phyloP scores from a whole-genome alignment of 2,329 filamentous ascomycete genomes.

The Hortaea sp. region DNA sequence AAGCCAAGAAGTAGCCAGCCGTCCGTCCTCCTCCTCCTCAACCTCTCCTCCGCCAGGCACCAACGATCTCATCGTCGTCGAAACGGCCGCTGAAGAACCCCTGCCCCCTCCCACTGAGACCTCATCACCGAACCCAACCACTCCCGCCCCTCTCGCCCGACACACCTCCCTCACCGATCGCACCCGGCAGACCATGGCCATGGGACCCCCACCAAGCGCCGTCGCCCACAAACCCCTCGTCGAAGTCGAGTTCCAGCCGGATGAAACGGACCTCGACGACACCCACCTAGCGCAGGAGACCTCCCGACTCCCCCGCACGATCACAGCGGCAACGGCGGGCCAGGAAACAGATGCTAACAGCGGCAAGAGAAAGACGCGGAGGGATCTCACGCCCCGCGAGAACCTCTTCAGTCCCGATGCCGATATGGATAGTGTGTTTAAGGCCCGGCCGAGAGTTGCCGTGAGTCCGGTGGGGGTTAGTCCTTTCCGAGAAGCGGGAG shows the following conservation, averaged over 20 bases:
- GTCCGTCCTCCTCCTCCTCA: too few relatives aligned
- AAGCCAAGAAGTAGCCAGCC: too few relatives aligned
- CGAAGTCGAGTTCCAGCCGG: too few relatives aligned
- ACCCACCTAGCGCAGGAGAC: too few relatives aligned
- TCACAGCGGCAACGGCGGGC: too few relatives aligned
- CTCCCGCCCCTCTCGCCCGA: not conserved
- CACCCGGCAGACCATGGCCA: constrained; percentile 70
- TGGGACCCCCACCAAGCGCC: constrained; percentile 33
- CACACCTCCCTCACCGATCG: constrained; percentile 57
- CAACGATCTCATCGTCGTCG: not conserved
- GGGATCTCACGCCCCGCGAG: constrained; percentile 49
- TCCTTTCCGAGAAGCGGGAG: not conserved
- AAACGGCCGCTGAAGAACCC: not conserved
- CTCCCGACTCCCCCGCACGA: too few relatives aligned
- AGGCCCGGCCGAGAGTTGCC: constrained; percentile 69
- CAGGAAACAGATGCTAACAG: not conserved
- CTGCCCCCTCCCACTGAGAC: not conserved
- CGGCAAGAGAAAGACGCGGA: constrained; percentile 5
- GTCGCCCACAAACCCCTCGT: constrained; percentile 1
- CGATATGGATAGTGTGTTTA: constrained; percentile 76
- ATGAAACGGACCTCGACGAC: too few relatives aligned
- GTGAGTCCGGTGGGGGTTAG: constrained; percentile 48
- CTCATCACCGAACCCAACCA: not conserved
- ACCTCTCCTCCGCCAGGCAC: not conserved
- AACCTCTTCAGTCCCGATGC: constrained; percentile 60